phyloP scores from a whole-genome alignment of 202 grass and related monocot genomes.

The Dendrocalamus latiflorus region DNA sequence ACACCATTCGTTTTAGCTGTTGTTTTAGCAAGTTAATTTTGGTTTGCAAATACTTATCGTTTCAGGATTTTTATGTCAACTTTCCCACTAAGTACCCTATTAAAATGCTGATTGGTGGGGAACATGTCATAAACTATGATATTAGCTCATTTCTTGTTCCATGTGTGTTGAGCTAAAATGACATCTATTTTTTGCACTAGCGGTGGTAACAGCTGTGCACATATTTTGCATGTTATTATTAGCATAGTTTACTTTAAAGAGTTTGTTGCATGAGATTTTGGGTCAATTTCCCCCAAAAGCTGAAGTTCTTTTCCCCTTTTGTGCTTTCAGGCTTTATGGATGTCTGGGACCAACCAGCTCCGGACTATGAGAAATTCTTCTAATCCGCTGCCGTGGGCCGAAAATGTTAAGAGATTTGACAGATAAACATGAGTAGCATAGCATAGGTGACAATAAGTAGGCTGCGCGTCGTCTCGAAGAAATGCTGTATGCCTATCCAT shows the following conservation, averaged over 20 bases:
- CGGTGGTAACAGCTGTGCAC: not conserved
- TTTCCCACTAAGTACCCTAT: not conserved
- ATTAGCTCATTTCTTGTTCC: not conserved
- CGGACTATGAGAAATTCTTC: conserved; percentile 73
- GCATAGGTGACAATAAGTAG: conserved; percentile 43
- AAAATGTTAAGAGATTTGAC: not conserved
- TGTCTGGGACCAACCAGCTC: conserved; percentile 63
- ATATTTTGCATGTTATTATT: too few species aligned
- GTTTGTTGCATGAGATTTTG: not conserved
- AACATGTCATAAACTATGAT: not conserved
- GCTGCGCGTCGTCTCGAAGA: not conserved
- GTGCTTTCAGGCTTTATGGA: conserved; percentile 57
- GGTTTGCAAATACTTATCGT: not conserved
- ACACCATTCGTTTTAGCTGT: not conserved
- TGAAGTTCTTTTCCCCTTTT: not conserved
- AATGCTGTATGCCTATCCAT: conserved; percentile 12
- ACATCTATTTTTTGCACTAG: not conserved
- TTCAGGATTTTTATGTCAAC: not conserved
- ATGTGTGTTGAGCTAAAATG: not conserved
- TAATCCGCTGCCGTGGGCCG: conserved; percentile 3
- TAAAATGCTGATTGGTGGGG: not conserved
- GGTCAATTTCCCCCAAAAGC: not conserved
- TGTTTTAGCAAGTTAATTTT: not conserved
- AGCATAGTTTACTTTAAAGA: not conserved
- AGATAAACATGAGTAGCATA: conserved; percentile 29